Conservation (phyloP, 768 basidiomycete species). For the Pholiota molesta region DNA sequence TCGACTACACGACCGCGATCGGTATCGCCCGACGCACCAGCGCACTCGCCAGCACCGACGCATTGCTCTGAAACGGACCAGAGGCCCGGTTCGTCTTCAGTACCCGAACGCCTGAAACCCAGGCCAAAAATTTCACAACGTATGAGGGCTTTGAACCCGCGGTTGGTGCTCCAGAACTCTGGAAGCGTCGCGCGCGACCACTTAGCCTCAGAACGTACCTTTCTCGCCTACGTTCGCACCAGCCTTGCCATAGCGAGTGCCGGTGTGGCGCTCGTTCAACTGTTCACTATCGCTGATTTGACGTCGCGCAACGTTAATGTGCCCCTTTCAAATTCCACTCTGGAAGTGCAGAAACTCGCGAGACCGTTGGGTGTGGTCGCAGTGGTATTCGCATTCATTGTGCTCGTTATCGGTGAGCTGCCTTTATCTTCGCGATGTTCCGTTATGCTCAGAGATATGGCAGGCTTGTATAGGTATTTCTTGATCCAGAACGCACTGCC, state of each 20-base stretch:
- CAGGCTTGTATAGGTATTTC: constrained; percentile 26
- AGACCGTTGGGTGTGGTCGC: constrained; percentile 22
- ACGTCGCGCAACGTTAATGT: constrained; percentile 10
- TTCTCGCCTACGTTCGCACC: constrained; percentile 56
- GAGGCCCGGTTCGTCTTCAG: not conserved
- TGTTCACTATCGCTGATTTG: constrained; percentile 26
- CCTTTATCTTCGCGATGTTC: not conserved
- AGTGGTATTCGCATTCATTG: constrained; percentile 19
- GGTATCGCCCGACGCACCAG: not conserved
- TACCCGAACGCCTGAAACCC: not conserved
- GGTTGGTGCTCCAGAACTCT: constrained; percentile 4
- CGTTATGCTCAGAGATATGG: not conserved
- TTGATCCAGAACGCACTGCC: constrained; percentile 23
- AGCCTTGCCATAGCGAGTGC: constrained; percentile 53
- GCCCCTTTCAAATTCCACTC: constrained; percentile 1
- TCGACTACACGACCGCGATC: not conserved
- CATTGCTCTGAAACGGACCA: not conserved
- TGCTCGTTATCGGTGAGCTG: constrained; percentile 23
- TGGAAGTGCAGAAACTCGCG: constrained; percentile 21
- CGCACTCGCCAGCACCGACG: not conserved
- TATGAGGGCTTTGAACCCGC: not conserved
- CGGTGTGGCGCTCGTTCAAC: constrained; percentile 39
- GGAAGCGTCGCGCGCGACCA: constrained; percentile 59
- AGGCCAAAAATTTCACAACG: not conserved
- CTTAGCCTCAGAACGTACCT: constrained; percentile 54